Evolutionary conservation across 2,329 filamentous ascomycete genomes (phyloP).

Genomic region (Cladosporium sphaerospermum): DNA sequence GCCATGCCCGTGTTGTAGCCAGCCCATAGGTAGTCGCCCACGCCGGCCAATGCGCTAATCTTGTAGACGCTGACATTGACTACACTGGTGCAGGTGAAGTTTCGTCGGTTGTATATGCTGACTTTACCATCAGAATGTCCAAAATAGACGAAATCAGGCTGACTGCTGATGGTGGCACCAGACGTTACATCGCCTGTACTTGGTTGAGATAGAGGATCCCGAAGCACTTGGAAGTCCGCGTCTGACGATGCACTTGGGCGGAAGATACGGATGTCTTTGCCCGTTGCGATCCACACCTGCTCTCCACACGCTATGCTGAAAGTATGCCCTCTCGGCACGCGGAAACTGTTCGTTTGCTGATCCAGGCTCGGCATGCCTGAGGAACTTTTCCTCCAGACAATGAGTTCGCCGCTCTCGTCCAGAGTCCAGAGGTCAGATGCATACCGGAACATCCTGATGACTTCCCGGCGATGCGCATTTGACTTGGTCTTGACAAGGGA

Average conservation of each 20-base stretch:
- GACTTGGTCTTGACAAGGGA: slow-evolving; percentile 60
- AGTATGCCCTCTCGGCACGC: slow-evolving; percentile 72
- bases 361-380: slow-evolving; percentile 69
- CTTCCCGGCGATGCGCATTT: slow-evolving; percentile 69
- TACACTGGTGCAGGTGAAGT: slow-evolving; percentile 71
- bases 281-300: slow-evolving; percentile 79
- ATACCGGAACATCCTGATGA: slow-evolving; percentile 80
- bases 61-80: slow-evolving; percentile 90
- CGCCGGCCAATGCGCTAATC: slow-evolving; percentile 78
- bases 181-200: slow-evolving; percentile 82
- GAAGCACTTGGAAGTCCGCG: slow-evolving; percentile 66
- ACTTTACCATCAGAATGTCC: slow-evolving; percentile 92
- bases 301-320: slow-evolving; percentile 85
- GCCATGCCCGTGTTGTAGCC: slow-evolving; percentile 92
- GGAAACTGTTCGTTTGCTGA: slow-evolving; percentile 68
- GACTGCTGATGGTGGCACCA: slow-evolving; percentile 66
- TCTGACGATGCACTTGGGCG: slow-evolving; percentile 63
- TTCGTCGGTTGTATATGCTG: slow-evolving; percentile 76
- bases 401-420: slow-evolving; percentile 79
- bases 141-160: slow-evolving; percentile 76
- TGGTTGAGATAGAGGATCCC: slow-evolving; percentile 62
- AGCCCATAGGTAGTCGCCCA: slow-evolving; percentile 81
- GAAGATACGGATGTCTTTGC: slow-evolving; percentile 83
- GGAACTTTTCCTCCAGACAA: slow-evolving; percentile 74
- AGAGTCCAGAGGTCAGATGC: slow-evolving; percentile 89